phyloP scores from a whole-genome alignment of 2,329 filamentous ascomycete genomes.

The Penicillium sp. region DNA sequence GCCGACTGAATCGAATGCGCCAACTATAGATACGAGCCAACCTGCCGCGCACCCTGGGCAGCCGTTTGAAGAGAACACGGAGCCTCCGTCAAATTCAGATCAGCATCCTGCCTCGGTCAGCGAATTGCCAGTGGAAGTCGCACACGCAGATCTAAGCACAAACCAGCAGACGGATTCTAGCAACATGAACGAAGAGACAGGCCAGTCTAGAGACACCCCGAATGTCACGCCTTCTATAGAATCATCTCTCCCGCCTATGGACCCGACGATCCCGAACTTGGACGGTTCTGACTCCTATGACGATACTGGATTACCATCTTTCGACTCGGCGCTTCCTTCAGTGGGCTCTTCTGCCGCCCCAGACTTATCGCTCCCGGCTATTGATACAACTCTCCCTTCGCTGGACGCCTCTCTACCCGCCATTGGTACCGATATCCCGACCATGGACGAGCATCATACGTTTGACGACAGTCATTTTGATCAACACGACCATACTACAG shows the following conservation, averaged over 20 bases:
- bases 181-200: background rate
- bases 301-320: constrained; percentile 30
- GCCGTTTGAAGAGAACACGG: constrained; percentile 6
- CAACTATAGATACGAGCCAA: constrained; percentile 16
- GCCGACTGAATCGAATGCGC: constrained; percentile 22
- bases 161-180: constrained; percentile 2
- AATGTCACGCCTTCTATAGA: constrained; percentile 22
- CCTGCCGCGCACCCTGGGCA: constrained; percentile 25
- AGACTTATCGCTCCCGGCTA: constrained; percentile 28
- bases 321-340: constrained; percentile 27
- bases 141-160: constrained; percentile 1
- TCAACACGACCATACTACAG: constrained; percentile 20
- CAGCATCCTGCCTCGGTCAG: constrained; percentile 1
- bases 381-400: constrained; percentile 31
- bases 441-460: constrained; percentile 33
- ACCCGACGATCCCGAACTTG: constrained; percentile 23
- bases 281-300: constrained; percentile 32
- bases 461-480: constrained; percentile 26
- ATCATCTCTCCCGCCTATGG: constrained; percentile 30
- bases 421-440: constrained; percentile 37
- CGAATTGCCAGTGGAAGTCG: constrained; percentile 8
- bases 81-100: constrained; percentile 17
- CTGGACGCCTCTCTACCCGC: constrained; percentile 35
- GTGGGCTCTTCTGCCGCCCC: constrained; percentile 22
- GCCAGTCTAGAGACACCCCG: background rate